Evolutionary conservation across 495 filamentous ascomycete species (phyloP).

Genomic region (Neurospora tetraspora): DNA sequence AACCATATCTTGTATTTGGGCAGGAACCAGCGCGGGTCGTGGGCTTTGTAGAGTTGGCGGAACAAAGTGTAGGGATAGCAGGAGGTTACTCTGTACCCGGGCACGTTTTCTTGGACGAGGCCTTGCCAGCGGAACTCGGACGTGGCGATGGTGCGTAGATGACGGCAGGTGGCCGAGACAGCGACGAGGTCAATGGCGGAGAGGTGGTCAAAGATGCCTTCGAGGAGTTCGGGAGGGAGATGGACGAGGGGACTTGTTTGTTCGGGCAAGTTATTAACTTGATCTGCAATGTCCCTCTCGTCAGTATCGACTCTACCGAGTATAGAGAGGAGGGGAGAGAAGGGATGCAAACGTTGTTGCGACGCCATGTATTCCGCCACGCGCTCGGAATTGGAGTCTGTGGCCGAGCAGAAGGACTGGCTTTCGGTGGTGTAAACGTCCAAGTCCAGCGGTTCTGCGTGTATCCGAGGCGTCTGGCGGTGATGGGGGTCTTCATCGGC

Average conservation of each 20-base stretch:
- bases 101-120: conserved; percentile 52
- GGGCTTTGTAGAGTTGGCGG: conserved; percentile 58
- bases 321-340: not conserved
- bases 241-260: conserved; percentile 22
- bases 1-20: conserved; percentile 77
- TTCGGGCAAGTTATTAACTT: not conserved
- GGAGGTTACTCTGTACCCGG: conserved; percentile 38
- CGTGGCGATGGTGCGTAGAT: conserved; percentile 38
- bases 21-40: conserved; percentile 80
- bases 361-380: not conserved
- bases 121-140: conserved; percentile 54
- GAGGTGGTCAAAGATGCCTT: conserved; percentile 51
- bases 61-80: conserved; percentile 51
- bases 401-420: not conserved
- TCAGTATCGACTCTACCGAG: not conserved
- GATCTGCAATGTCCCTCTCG: not conserved
- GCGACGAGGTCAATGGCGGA: conserved; percentile 44
- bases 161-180: conserved; percentile 45
- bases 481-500: not conserved
- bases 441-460: not conserved
- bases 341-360: not conserved
- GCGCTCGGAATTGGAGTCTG: not conserved
- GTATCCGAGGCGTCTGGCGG: not conserved
- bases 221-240: conserved; percentile 56
- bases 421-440: not conserved